A percentile compares a stretch with the other conserved stretches of the same genome.
These are phyloP conservation scores for Colletotrichum tanaceti DNA, from an alignment of 2,329 filamentous ascomycete species.

Conservation along the genomic window DNA sequence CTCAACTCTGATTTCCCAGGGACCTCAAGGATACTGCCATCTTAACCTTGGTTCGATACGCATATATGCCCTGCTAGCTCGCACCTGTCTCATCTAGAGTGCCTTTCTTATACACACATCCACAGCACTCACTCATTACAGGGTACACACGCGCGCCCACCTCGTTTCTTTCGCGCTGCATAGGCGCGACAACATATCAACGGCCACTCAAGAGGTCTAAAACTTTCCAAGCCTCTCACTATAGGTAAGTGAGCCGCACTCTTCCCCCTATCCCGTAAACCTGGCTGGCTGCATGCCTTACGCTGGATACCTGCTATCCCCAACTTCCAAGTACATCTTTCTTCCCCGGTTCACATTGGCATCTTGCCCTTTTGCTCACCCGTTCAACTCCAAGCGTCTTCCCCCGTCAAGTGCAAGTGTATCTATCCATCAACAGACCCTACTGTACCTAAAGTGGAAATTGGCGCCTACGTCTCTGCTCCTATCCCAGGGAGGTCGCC, in stretches of 20 bases:
- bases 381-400: neutral
- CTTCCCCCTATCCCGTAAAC: neutral
- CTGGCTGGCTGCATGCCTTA: too few species aligned
- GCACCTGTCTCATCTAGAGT: conserved; percentile 23
- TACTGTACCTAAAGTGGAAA: neutral
- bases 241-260: conserved; percentile 30
- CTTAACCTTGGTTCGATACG: neutral
- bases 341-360: too few species aligned
- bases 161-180: neutral
- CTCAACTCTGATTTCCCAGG: conserved; percentile 10
- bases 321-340: too few species aligned
- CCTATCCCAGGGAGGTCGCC: neutral
- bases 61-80: conserved; percentile 30
- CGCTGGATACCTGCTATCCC: neutral
- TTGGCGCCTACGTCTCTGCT: conserved; percentile 9
- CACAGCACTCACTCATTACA: neutral
- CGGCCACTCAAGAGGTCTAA: neutral
- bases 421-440: neutral
- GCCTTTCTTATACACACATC: neutral
- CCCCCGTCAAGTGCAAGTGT: neutral
- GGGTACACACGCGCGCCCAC: neutral
- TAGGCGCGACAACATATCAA: neutral
- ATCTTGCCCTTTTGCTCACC: neutral
- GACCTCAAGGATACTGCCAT: neutral
- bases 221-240: neutral